These are phyloP conservation scores for Capsella rubella DNA, from an alignment of 441 rosid genomes.

Conservation along the genomic window DNA sequence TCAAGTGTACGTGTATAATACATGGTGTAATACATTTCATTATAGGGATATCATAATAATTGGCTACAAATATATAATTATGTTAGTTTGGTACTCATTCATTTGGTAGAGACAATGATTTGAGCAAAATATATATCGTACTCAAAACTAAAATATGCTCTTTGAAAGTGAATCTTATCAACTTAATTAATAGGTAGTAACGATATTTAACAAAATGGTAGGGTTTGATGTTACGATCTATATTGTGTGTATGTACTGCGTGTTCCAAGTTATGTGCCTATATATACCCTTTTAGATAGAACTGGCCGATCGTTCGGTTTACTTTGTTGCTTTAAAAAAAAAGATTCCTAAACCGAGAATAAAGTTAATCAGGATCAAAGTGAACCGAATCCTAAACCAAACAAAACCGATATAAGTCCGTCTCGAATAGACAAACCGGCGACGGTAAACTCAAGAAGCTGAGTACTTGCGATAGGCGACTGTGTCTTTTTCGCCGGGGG, in stretches of 20 bases:
- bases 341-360: neutral
- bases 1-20: neutral
- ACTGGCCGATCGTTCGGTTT: neutral
- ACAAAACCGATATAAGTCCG: neutral
- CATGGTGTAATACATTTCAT: neutral
- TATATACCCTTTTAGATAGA: too few species aligned
- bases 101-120: slow-evolving; percentile 35
- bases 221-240: neutral
- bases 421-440: neutral
- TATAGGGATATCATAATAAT: neutral
- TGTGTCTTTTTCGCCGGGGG: slow-evolving; percentile 1
- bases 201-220: too few species aligned
- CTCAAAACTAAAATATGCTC: neutral
- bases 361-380: neutral
- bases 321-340: neutral
- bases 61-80: neutral
- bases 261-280: neutral
- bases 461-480: slow-evolving; percentile 19
- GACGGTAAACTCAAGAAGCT: neutral
- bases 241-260: too few species aligned
- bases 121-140: neutral
- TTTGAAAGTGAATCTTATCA: neutral
- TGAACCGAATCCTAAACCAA: slow-evolving; percentile 30
- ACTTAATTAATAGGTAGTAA: too few species aligned
- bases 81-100: slow-evolving; percentile 23